Conservation (phyloP, 345 rosid genomes). For the Pugionium dolabratum region DNA sequence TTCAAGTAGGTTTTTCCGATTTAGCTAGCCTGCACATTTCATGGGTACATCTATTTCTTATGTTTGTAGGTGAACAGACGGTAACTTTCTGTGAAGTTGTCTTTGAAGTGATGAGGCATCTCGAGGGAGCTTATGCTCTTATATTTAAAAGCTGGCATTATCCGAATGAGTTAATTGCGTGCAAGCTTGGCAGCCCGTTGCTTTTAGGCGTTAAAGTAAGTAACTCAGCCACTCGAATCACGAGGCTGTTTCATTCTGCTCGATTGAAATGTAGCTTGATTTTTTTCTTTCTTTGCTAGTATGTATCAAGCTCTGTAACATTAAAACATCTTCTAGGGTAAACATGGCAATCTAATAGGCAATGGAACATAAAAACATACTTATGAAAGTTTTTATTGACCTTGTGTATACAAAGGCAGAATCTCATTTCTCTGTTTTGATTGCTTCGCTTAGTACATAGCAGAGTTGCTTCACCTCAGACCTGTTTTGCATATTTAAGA, state of each 20-base stretch:
- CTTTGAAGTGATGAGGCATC: slow-evolving; percentile 91
- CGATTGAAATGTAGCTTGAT: background rate
- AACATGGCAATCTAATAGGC: background rate
- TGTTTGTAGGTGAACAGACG: slow-evolving; percentile 60
- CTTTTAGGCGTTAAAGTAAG: slow-evolving; percentile 93
- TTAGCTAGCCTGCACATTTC: slow-evolving; percentile 2
- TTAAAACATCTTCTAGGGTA: background rate
- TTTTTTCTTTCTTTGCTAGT: background rate
- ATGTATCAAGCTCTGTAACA: slow-evolving; percentile 15
- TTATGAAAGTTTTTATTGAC: background rate
- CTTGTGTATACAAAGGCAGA: too few species aligned
- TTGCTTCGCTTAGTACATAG: background rate
- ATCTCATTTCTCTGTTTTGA: too few species aligned
- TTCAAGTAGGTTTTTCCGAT: slow-evolving; percentile 5
- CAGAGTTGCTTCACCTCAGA: slow-evolving; percentile 3
- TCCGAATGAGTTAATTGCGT: slow-evolving; percentile 91
- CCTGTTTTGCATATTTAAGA: slow-evolving; percentile 5
- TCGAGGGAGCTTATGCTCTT: slow-evolving; percentile 99
- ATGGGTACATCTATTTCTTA: slow-evolving; percentile 9
- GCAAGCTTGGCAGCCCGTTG: slow-evolving; percentile 96
- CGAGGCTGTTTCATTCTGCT: slow-evolving; percentile 14
- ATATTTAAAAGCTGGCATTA: slow-evolving; percentile 88
- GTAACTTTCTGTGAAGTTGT: slow-evolving; percentile 91
- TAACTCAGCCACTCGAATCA: slow-evolving; percentile 11
- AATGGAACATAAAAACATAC: background rate